Percentiles rank a stretch among this genome's conserved stretches.
phyloP scores from a whole-genome alignment of 192 early-diverging fungal species.

The Kappamyces sp. region DNA sequence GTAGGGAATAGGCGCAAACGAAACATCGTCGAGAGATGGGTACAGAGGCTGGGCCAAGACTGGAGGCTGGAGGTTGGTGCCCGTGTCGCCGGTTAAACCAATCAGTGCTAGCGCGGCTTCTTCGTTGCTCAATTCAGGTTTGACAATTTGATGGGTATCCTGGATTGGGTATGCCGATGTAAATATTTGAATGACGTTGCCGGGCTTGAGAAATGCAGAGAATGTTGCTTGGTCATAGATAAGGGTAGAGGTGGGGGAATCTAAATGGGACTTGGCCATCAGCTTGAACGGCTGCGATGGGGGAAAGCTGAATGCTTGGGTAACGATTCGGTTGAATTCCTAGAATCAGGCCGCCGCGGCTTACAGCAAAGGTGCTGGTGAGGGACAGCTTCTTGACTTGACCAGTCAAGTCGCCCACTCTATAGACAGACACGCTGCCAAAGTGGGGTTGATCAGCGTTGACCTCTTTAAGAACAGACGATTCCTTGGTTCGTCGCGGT shows the following conservation, averaged over 20 bases:
- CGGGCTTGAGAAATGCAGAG: background rate
- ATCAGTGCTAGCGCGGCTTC: too few relatives aligned
- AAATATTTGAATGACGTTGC: slow-evolving; percentile 6
- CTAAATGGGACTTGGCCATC: background rate
- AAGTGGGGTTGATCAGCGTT: background rate
- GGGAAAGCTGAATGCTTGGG: slow-evolving; percentile 12
- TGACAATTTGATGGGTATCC: too few relatives aligned
- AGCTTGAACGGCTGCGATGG: background rate
- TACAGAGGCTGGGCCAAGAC: too few relatives aligned
- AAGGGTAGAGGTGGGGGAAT: background rate
- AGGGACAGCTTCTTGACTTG: background rate
- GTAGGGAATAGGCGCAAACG: too few relatives aligned
- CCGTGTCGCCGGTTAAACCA: too few relatives aligned
- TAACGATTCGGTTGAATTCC: slow-evolving; percentile 15
- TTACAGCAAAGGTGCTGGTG: too few relatives aligned
- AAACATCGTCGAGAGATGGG: too few relatives aligned
- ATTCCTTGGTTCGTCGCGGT: slow-evolving; percentile 1
- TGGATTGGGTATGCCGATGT: background rate
- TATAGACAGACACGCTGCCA: slow-evolving; percentile 8
- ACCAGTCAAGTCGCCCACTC: slow-evolving; percentile 3
- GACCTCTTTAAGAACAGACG: background rate
- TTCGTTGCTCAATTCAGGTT: too few relatives aligned
- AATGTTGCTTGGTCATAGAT: slow-evolving; percentile 12
- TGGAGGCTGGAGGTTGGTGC: too few relatives aligned
- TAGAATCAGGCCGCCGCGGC: background rate